Percentiles rank a stretch among this genome's conserved stretches.
These are phyloP conservation scores for Selaginella tamariscina DNA, from an alignment of 75 land plant genomes.

Conservation along the genomic window DNA sequence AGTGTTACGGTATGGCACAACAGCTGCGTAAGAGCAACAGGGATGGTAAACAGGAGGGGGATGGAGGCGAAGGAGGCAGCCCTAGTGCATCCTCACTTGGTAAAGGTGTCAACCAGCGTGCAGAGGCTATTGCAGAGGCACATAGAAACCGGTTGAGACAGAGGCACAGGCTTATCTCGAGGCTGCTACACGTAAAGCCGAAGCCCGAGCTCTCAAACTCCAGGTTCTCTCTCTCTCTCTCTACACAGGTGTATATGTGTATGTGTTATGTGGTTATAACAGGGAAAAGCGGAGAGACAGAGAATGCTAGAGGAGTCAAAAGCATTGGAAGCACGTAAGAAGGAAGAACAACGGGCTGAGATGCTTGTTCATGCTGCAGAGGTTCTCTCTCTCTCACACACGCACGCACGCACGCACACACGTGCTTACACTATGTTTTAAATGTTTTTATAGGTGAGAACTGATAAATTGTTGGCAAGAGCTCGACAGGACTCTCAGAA, in stretches of 20 bases:
- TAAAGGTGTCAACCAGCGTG: conserved; percentile 9
- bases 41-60: neutral
- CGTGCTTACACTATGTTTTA: too few relatives aligned
- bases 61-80: neutral
- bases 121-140: conserved; percentile 9
- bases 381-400: conserved; percentile 10
- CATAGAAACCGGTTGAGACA: neutral
- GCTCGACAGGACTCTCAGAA: conserved; percentile 27
- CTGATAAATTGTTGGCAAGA: conserved; percentile 27
- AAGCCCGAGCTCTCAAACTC: conserved; percentile 6
- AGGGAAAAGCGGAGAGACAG: conserved; percentile 35
- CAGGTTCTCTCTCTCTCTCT: neutral
- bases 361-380: conserved; percentile 19
- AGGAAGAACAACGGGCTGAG: conserved; percentile 29
- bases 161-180: conserved; percentile 10
- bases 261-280: neutral
- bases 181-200: conserved; percentile 5
- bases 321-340: conserved; percentile 24
- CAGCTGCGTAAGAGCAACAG: neutral
- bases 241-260: too few relatives aligned
- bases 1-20: too few relatives aligned
- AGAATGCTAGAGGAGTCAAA: conserved; percentile 24
- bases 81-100: neutral
- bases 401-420: too few relatives aligned
- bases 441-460: conserved; percentile 23